Conservation (phyloP, 2,329 filamentous ascomycete genomes). For the Aspergillus persii region DNA sequence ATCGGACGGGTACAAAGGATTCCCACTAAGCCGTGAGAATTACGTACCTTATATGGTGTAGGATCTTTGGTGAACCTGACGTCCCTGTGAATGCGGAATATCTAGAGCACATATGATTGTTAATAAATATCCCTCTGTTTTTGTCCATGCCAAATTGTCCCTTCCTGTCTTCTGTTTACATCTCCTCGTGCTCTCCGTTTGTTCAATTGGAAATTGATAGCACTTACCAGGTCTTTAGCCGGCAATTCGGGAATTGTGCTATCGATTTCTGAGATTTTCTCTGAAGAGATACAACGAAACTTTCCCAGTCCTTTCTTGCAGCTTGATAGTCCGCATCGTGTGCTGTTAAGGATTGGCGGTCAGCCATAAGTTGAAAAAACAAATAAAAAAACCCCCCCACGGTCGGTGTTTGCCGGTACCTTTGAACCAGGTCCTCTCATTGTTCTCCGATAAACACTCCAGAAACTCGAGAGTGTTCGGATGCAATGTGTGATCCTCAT, state of each 20-base stretch:
- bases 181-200: not conserved
- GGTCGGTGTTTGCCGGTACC: slow-evolving; percentile 39
- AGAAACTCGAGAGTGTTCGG: slow-evolving; percentile 64
- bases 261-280: slow-evolving; percentile 69
- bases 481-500: slow-evolving; percentile 58
- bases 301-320: slow-evolving; percentile 76
- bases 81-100: slow-evolving; percentile 85
- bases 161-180: not conserved
- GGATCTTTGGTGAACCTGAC: slow-evolving; percentile 79
- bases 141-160: not conserved
- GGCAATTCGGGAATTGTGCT: slow-evolving; percentile 83
- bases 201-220: not conserved
- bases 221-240: slow-evolving; percentile 69
- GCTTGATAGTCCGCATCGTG: slow-evolving; percentile 77
- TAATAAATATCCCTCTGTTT: slow-evolving; percentile 9
- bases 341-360: slow-evolving; percentile 47
- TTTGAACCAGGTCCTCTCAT: slow-evolving; percentile 64
- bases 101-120: slow-evolving; percentile 36
- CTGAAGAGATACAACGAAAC: slow-evolving; percentile 72
- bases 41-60: slow-evolving; percentile 78
- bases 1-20: slow-evolving; percentile 11
- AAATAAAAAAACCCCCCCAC: not conserved
- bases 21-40: not conserved
- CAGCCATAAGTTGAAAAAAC: not conserved
- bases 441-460: slow-evolving; percentile 58